These are phyloP conservation scores for Auxenochlorella pyrenoidosa DNA, from an alignment of 139 green algal genomes.

Conservation along the genomic window DNA sequence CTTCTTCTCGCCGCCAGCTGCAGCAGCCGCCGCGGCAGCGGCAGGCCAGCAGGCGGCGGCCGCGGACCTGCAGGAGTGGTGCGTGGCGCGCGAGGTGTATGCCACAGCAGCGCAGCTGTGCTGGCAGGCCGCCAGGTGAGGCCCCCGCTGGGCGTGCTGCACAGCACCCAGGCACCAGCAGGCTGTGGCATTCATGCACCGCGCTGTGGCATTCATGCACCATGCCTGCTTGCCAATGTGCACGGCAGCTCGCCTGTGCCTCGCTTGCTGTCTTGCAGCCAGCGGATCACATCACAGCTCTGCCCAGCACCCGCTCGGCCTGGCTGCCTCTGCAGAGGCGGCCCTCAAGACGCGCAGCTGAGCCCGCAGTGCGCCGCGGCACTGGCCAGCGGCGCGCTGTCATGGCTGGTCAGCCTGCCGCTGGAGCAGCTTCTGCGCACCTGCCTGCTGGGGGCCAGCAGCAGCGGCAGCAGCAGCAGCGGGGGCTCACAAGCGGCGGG, in stretches of 20 bases:
- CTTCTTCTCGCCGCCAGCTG: slow-evolving; percentile 23
- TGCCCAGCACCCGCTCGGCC: too few relatives aligned
- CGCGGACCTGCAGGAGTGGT: slow-evolving; percentile 25
- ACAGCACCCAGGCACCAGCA: too few relatives aligned
- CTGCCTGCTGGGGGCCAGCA: not conserved
- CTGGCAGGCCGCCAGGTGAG: slow-evolving; percentile 34
- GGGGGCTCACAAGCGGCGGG: slow-evolving; percentile 11
- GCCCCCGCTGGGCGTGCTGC: not conserved
- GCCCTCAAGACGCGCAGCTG: not conserved
- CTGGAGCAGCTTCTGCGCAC: slow-evolving; percentile 14
- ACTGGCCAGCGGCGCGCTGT: not conserved
- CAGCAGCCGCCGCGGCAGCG: not conserved
- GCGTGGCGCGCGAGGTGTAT: slow-evolving; percentile 42
- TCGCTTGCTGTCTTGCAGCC: not conserved
- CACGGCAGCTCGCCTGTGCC: not conserved
- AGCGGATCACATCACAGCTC: not conserved
- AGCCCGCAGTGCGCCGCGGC: slow-evolving; percentile 16
- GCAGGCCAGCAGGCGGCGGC: not conserved
- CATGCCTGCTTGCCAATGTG: not conserved
- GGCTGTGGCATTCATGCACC: not conserved
- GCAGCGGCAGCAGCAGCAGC: not conserved
- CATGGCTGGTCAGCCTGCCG: slow-evolving; percentile 17
- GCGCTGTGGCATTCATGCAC: too few relatives aligned
- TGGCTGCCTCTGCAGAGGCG: not conserved
- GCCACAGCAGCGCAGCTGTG: slow-evolving; percentile 46